Percentiles rank a stretch among this genome's conserved stretches.
Conservation (phyloP, 2,329 filamentous ascomycete genomes). For the Penicillium brasilianum region DNA sequence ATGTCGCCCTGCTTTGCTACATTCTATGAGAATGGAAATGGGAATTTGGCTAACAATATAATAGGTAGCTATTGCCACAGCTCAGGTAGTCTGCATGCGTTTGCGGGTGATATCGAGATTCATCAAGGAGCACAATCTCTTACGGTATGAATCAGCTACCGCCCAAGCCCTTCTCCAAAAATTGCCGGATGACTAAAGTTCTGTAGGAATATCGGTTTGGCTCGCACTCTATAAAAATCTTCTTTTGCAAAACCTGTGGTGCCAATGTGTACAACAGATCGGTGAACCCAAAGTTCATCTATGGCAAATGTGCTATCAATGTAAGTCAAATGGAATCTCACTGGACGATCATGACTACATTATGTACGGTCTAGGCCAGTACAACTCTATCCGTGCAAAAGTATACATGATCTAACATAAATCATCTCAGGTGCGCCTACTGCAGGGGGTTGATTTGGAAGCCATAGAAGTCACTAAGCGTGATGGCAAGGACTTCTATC, state of each 20-base stretch:
- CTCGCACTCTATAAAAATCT: background rate
- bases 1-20: background rate
- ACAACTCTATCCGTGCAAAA: too few species aligned
- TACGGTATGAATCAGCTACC: background rate
- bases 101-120: conserved; percentile 2
- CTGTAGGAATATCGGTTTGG: conserved; percentile 1
- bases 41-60: background rate
- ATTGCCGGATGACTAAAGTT: background rate
- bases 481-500: background rate
- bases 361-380: too few species aligned
- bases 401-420: background rate
- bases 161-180: too few species aligned
- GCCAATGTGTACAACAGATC: conserved; percentile 7
- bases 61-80: conserved; percentile 2
- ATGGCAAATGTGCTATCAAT: conserved; percentile 1
- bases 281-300: conserved; percentile 3
- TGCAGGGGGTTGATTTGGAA: background rate
- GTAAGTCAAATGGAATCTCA: background rate
- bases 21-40: too few species aligned
- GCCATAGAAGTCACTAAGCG: background rate
- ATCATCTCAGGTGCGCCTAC: background rate
- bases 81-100: background rate
- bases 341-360: background rate
- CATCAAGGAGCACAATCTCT: background rate
- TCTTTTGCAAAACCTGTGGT: conserved; percentile 4